Evolutionary conservation across 768 basidiomycete genomes (phyloP).

Genomic region (Tricholoma matsutake): DNA sequence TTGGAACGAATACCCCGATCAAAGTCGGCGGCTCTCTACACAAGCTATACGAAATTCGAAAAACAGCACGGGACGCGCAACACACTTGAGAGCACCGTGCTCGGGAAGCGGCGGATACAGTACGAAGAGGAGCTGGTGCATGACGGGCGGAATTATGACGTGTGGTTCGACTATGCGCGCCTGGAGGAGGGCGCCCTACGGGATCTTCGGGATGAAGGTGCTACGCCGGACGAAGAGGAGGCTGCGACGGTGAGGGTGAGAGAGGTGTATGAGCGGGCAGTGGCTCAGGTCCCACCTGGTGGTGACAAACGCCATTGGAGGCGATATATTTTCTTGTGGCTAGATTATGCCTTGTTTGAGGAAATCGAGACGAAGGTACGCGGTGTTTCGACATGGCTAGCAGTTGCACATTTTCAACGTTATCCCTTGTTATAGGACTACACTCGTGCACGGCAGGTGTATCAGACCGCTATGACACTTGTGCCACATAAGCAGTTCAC

Average conservation of each 20-base stretch:
- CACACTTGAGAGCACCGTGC: slow-evolving; percentile 88
- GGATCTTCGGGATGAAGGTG: slow-evolving; percentile 73
- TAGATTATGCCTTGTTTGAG: slow-evolving; percentile 95
- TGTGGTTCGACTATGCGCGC: slow-evolving; percentile 96
- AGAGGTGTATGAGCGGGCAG: slow-evolving; percentile 94
- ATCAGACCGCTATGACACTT: slow-evolving; percentile 83
- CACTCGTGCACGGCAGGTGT: slow-evolving; percentile 83
- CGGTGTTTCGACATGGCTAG: neutral
- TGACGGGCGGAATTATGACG: slow-evolving; percentile 93
- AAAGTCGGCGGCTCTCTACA: slow-evolving; percentile 84
- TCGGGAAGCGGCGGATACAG: slow-evolving; percentile 97
- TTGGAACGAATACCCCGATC: slow-evolving; percentile 88
- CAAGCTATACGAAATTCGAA: slow-evolving; percentile 95
- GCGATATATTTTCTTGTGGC: slow-evolving; percentile 88
- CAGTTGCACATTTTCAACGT: neutral
- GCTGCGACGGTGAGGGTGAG: slow-evolving; percentile 65
- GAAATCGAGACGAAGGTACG: slow-evolving; percentile 90
- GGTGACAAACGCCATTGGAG: slow-evolving; percentile 91
- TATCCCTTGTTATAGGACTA: slow-evolving; percentile 58
- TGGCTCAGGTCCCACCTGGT: slow-evolving; percentile 93
- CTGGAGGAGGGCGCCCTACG: slow-evolving; percentile 86
- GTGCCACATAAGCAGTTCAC: slow-evolving; percentile 97
- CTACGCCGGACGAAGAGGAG: slow-evolving; percentile 66
- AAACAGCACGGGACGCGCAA: slow-evolving; percentile 93
- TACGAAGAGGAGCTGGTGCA: slow-evolving; percentile 95